These are phyloP conservation scores for Xanthoconium separans DNA, from an alignment of 1,284 basidiomycete species.

Conservation along the genomic window DNA sequence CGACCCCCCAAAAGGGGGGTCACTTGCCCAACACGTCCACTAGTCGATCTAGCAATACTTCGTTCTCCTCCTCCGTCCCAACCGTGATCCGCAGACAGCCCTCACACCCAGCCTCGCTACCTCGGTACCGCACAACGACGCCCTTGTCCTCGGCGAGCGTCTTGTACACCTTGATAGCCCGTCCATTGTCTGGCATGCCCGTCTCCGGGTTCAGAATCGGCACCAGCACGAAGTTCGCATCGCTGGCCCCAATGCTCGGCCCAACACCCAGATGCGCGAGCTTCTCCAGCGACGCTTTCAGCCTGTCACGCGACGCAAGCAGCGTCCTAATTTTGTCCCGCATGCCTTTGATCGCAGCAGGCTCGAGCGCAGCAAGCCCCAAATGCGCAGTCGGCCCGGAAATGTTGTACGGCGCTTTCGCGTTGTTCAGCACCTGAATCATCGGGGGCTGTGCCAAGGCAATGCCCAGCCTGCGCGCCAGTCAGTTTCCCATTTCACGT, in stretches of 20 bases:
- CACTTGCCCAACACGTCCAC: constrained; percentile 33
- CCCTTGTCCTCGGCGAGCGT: constrained; percentile 82
- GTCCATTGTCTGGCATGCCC: constrained; percentile 59
- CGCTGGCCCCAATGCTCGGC: constrained; percentile 72
- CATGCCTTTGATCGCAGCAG: constrained; percentile 65
- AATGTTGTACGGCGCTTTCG: constrained; percentile 98
- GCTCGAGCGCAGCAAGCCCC: constrained; percentile 76
- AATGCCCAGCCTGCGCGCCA: constrained; percentile 70
- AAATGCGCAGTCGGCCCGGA: constrained; percentile 88
- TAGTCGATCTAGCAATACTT: constrained; percentile 48
- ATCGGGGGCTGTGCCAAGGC: constrained; percentile 88
- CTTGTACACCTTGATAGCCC: constrained; percentile 77
- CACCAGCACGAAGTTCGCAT: constrained; percentile 92
- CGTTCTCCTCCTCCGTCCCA: constrained; percentile 83
- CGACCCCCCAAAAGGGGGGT: constrained; percentile 11
- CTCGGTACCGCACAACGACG: constrained; percentile 91
- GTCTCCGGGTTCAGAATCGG: constrained; percentile 63
- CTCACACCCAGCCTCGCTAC: constrained; percentile 82
- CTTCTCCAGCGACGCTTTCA: constrained; percentile 50
- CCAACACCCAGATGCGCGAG: constrained; percentile 64
- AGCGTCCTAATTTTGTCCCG: constrained; percentile 63
- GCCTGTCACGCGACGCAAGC: constrained; percentile 53
- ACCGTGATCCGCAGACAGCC: constrained; percentile 92
- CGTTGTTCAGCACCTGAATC: constrained; percentile 91
- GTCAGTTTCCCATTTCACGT: constrained; percentile 2